Evolutionary conservation across 352 stramenopile genomes (phyloP), one percentile per base, ranked within the genome.

Genomic region (Pythium oligandrum): DNA sequence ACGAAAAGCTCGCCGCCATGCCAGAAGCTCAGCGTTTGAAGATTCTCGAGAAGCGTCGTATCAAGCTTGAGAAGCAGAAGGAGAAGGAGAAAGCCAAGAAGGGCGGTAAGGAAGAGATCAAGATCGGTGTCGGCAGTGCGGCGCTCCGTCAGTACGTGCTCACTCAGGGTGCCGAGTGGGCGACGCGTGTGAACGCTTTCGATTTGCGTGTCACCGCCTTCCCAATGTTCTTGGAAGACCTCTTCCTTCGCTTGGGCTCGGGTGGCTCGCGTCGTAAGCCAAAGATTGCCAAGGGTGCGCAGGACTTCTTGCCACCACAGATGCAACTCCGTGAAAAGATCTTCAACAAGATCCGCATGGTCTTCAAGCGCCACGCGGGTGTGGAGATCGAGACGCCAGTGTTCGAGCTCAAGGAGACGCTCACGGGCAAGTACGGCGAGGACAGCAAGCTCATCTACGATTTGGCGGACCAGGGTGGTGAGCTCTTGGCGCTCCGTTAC

Each of bases 401-500:
- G 30, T 99, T 99, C 61, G 97, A 99, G 76, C 79, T 98, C 35
- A 99, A 99, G 66, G 96, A 98, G 64, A 99, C 97, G 40, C 78
- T 99, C 10, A 99, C 94, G 10, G 97, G 97, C 51, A 99, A 99
- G 73, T 99, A 99, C 71, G 97, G 97, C 44, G 97, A 99, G 69
- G 96, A 99, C 71, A 96, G 78, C 61, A 99, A 99, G 73, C 88
- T 99, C 30, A 99, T 99, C 65, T 99, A 99, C 73, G 96, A 99
- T 62, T 78, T 99, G 46, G 96, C 96, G 10, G 97, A 99, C 74
- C 97, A 99, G 63, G 97, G 95, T 59, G 96, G 96, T 40, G 94
- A 98, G 69, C 59, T 98, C 17, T 68, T 99, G 50, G 90, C 88
- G 33, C 77, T 97, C 31, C 83, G 95, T 30, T 99, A 99, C 67